A percentile compares a stretch with the other conserved stretches of the same genome.
phyloP scores from a whole-genome alignment of 2,329 filamentous ascomycete species.

The Xylariaceae sp. region DNA sequence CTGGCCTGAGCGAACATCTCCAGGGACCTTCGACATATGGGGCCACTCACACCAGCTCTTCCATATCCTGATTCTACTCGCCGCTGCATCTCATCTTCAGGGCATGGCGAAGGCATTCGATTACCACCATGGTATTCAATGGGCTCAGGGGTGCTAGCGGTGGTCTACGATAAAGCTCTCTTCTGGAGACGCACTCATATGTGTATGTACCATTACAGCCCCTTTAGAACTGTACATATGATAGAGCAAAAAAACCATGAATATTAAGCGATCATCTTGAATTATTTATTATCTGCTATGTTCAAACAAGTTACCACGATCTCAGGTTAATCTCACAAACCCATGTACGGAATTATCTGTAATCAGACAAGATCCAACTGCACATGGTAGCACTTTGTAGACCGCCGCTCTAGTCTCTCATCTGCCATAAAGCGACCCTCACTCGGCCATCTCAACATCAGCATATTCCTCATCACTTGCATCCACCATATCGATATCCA shows the following conservation, averaged over 20 bases:
- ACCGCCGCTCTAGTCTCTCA: neutral
- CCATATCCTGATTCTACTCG: constrained; percentile 80
- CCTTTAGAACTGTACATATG: neutral
- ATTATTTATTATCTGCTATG: neutral
- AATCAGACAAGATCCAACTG: neutral
- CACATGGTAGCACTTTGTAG: neutral
- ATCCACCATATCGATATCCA: constrained; percentile 11
- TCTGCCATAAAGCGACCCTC: neutral
- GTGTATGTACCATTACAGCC: neutral
- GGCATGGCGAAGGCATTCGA: constrained; percentile 83
- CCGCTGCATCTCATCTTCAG: constrained; percentile 73
- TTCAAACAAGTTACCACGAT: neutral
- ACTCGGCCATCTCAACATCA: neutral
- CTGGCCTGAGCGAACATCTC: constrained; percentile 74
- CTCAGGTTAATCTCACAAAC: neutral
- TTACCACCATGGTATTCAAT: constrained; percentile 63
- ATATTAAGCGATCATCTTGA: neutral
- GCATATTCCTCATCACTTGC: neutral
- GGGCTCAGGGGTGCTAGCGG: constrained; percentile 29
- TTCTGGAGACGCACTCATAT: neutral
- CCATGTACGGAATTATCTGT: neutral
- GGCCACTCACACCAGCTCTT: constrained; percentile 96
- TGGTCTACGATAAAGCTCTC: neutral
- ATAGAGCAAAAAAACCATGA: neutral
- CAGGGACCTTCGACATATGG: constrained; percentile 81